A percentile compares a stretch with the other conserved stretches of the same genome.
phyloP scores from a whole-genome alignment of 345 rosid genomes.

The Populus davidiana region DNA sequence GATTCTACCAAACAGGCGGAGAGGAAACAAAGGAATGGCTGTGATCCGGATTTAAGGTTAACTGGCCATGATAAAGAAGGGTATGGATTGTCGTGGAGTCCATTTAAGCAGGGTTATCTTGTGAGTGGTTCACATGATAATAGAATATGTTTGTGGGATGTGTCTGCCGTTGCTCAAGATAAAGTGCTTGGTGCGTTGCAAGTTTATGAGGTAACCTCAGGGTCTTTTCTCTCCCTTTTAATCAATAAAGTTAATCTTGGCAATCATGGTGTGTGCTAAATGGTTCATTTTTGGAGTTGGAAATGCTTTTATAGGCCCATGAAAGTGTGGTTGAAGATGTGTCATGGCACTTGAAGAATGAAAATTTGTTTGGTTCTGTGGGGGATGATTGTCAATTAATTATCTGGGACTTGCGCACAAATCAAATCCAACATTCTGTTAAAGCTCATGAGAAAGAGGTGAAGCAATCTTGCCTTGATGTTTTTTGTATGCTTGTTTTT shows the following conservation, averaged over 20 bases:
- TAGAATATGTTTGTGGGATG: conserved; percentile 87
- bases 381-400: conserved; percentile 82
- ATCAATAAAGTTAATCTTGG: neutral
- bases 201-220: conserved; percentile 57
- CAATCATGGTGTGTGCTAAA: neutral
- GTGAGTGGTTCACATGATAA: conserved; percentile 85
- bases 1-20: conserved; percentile 56
- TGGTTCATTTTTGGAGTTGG: conserved; percentile 15
- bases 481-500: neutral
- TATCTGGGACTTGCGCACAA: conserved; percentile 86
- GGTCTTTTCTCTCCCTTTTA: neutral
- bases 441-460: conserved; percentile 93
- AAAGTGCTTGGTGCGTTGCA: conserved; percentile 62
- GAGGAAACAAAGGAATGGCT: conserved; percentile 40
- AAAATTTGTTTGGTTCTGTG: conserved; percentile 74
- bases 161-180: conserved; percentile 51
- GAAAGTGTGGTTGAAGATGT: conserved; percentile 75
- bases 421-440: conserved; percentile 54
- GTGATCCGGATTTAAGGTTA: conserved; percentile 80
- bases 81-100: conserved; percentile 91
- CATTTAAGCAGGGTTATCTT: conserved; percentile 76
- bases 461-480: neutral
- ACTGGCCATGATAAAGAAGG: conserved; percentile 92
- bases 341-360: conserved; percentile 86
- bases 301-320: conserved; percentile 54